These are phyloP conservation scores for Salix caprea DNA, from an alignment of 345 rosid genomes.

Conservation along the genomic window DNA sequence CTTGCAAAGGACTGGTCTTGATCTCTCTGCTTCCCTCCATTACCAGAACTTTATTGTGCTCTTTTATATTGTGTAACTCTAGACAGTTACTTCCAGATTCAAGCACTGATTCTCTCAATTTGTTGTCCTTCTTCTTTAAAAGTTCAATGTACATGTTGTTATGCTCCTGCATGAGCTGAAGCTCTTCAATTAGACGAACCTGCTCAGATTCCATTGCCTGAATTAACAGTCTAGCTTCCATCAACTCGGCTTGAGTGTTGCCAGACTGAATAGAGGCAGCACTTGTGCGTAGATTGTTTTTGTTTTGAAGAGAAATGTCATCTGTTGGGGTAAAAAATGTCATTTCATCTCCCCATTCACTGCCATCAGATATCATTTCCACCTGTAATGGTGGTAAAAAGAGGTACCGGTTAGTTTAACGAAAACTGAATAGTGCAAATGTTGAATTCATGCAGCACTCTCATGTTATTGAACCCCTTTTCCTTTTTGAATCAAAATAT, in stretches of 20 bases:
- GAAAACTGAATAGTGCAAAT: too few species aligned
- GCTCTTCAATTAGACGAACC: conserved; percentile 35
- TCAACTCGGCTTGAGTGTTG: conserved; percentile 32
- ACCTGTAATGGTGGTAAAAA: conserved; percentile 35
- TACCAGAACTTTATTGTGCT: conserved; percentile 17
- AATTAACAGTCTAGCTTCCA: conserved; percentile 33
- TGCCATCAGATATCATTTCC: conserved; percentile 38
- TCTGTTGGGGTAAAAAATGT: conserved; percentile 33
- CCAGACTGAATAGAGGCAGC: conserved; percentile 23
- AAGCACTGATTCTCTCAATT: conserved; percentile 29
- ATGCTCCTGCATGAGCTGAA: conserved; percentile 43
- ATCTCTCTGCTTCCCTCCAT: conserved; percentile 26
- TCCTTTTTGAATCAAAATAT: neutral
- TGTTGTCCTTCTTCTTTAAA: conserved; percentile 31
- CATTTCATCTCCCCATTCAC: conserved; percentile 42
- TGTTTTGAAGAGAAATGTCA: conserved; percentile 25
- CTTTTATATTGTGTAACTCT: conserved; percentile 22
- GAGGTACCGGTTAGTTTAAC: too few species aligned
- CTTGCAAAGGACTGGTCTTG: conserved; percentile 36
- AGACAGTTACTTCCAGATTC: conserved; percentile 21
- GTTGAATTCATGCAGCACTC: neutral
- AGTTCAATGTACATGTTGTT: conserved; percentile 36
- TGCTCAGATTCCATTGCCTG: conserved; percentile 42
- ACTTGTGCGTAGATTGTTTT: conserved; percentile 23
- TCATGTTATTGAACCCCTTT: neutral